A percentile compares a stretch with the other conserved stretches of the same genome.
Evolutionary conservation across 768 basidiomycete species (phyloP).

Genomic region (Leccinum aurantiacum): DNA sequence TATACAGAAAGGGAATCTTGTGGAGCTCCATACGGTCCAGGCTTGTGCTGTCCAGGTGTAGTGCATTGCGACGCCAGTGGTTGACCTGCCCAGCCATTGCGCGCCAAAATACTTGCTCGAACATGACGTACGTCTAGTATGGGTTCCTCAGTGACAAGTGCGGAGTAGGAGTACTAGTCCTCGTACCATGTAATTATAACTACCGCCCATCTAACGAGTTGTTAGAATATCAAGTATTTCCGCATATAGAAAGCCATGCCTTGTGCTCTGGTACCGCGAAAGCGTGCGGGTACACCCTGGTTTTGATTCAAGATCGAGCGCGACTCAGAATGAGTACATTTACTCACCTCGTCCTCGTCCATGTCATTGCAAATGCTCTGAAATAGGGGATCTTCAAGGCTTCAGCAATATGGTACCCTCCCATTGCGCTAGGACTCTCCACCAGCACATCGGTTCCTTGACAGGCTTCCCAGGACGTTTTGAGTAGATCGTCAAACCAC

Average conservation of each 20-base stretch:
- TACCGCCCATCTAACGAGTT: slow-evolving; percentile 76
- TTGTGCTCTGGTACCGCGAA: slow-evolving; percentile 97
- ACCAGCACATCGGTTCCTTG: slow-evolving; percentile 91
- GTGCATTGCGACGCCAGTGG: slow-evolving; percentile 79
- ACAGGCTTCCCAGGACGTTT: slow-evolving; percentile 95
- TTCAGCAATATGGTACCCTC: slow-evolving; percentile 95
- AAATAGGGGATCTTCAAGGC: slow-evolving; percentile 92
- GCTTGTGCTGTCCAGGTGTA: slow-evolving; percentile 77
- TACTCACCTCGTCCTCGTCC: slow-evolving; percentile 82
- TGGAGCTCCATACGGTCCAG: slow-evolving; percentile 96
- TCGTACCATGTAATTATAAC: slow-evolving; percentile 96
- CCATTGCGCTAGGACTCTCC: slow-evolving; percentile 97
- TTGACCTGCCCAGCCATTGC: slow-evolving; percentile 94
- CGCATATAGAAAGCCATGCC: slow-evolving; percentile 39
- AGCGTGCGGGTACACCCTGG: slow-evolving; percentile 92
- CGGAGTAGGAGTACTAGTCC: slow-evolving; percentile 1
- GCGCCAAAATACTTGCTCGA: slow-evolving; percentile 97
- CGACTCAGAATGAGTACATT: not conserved
- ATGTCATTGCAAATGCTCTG: slow-evolving; percentile 96
- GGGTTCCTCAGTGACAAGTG: slow-evolving; percentile 1
- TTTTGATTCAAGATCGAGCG: slow-evolving; percentile 5
- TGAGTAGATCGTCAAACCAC: slow-evolving; percentile 95
- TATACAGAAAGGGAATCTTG: slow-evolving; percentile 97
- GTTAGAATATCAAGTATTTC: slow-evolving; percentile 15
- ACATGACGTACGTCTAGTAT: slow-evolving; percentile 86